Conservation (phyloP, 495 filamentous ascomycete genomes). For the Xylaria castorea region DNA sequence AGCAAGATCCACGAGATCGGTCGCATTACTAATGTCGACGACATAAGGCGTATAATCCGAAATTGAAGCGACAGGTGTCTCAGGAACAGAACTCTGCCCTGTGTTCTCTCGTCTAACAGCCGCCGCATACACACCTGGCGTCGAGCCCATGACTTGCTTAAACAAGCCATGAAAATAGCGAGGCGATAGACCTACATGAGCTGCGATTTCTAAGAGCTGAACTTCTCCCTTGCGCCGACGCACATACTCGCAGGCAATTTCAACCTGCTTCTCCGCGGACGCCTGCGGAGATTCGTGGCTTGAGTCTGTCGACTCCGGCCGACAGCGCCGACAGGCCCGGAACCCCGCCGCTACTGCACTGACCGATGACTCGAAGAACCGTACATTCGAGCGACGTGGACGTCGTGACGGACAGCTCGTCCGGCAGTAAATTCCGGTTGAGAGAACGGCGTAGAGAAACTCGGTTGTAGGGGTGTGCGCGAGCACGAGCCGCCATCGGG, state of each 20-base stretch:
- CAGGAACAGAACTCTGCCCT: background rate
- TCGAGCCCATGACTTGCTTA: conserved; percentile 64
- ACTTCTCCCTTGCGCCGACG: conserved; percentile 43
- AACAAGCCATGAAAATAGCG: conserved; percentile 69
- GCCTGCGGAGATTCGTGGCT: conserved; percentile 36
- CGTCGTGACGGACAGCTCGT: conserved; percentile 65
- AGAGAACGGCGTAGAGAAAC: conserved; percentile 68
- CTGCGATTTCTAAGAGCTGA: conserved; percentile 57
- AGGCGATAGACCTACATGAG: conserved; percentile 59
- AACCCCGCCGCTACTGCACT: conserved; percentile 64
- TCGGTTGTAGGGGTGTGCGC: conserved; percentile 51
- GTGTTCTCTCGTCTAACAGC: conserved; percentile 1
- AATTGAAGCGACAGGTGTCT: conserved; percentile 1
- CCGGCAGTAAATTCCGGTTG: conserved; percentile 68
- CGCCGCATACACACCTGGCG: conserved; percentile 62
- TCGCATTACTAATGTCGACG: background rate
- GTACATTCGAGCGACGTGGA: conserved; percentile 65
- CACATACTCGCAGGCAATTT: conserved; percentile 49
- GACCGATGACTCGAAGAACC: conserved; percentile 61
- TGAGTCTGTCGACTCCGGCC: conserved; percentile 47
- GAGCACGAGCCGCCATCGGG: conserved; percentile 41
- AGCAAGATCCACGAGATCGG: background rate
- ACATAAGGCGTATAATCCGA: background rate
- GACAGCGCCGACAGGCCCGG: conserved; percentile 68
- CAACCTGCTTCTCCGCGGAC: conserved; percentile 45